phyloP scores from a whole-genome alignment of 2,329 filamentous ascomycete species.

The Penicillium glabrum region DNA sequence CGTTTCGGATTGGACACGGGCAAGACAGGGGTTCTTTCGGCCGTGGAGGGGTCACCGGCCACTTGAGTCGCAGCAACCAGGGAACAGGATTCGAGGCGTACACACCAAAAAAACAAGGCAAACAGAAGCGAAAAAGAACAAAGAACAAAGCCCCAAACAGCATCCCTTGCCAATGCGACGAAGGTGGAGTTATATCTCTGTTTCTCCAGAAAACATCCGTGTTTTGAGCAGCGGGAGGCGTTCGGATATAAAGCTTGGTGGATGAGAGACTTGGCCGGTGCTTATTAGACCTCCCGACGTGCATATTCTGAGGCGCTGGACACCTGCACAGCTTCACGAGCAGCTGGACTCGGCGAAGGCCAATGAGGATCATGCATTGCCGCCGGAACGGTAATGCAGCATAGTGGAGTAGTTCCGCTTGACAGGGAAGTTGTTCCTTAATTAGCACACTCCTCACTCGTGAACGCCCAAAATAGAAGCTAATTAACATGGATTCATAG shows the following conservation, averaged over 20 bases:
- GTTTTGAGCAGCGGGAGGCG: conserved; percentile 15
- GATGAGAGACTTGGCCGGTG: conserved; percentile 2
- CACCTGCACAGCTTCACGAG: conserved; percentile 4
- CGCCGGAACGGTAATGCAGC: conserved; percentile 16
- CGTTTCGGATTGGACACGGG: conserved; percentile 15
- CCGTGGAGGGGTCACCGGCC: conserved; percentile 8
- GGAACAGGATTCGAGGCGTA: neutral
- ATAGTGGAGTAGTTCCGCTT: conserved; percentile 2
- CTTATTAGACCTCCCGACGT: conserved; percentile 2
- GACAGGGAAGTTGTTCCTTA: conserved; percentile 14
- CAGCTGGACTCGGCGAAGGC: conserved; percentile 1
- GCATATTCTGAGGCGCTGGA: conserved; percentile 9
- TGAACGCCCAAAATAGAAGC: conserved; percentile 17
- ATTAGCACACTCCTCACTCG: conserved; percentile 13
- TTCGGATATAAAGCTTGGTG: conserved; percentile 27
- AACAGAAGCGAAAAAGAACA: conserved; percentile 1
- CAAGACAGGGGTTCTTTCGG: conserved; percentile 14
- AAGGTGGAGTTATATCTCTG: neutral
- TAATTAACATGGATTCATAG: conserved; percentile 11
- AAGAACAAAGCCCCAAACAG: neutral
- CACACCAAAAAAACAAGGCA: conserved; percentile 1
- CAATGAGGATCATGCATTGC: conserved; percentile 16
- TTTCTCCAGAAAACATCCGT: neutral
- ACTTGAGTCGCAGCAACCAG: conserved; percentile 4
- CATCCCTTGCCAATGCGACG: neutral